Conservation (phyloP, 1,284 basidiomycete species). For the Melampsora larici-populina region DNA sequence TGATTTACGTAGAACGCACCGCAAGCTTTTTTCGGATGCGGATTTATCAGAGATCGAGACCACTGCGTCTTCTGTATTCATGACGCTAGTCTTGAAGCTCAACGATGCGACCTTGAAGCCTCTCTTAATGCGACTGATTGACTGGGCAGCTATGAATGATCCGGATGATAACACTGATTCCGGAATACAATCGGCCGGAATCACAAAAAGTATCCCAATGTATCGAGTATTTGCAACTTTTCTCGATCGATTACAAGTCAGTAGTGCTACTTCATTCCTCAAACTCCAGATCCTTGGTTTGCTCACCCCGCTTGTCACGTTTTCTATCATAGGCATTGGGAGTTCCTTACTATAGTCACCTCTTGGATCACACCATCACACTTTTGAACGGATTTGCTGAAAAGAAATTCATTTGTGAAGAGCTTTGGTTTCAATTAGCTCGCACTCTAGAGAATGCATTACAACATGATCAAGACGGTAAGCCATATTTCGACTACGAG, state of each 20-base stretch:
- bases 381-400: slow-evolving; percentile 45
- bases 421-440: slow-evolving; percentile 33
- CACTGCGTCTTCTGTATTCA: slow-evolving; percentile 66
- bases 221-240: slow-evolving; percentile 36
- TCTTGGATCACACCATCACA: slow-evolving; percentile 50
- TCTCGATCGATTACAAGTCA: slow-evolving; percentile 33
- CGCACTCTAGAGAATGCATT: slow-evolving; percentile 26
- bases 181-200: slow-evolving; percentile 47
- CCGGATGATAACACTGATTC: slow-evolving; percentile 60
- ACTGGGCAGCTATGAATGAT: slow-evolving; percentile 79
- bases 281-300: too few relatives aligned
- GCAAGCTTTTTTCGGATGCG: neutral
- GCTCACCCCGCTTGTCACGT: too few relatives aligned
- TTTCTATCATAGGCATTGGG: slow-evolving; percentile 28
- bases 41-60: slow-evolving; percentile 55
- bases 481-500: neutral
- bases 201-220: slow-evolving; percentile 11
- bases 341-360: slow-evolving; percentile 49
- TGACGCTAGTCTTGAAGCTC: slow-evolving; percentile 84
- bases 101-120: slow-evolving; percentile 91
- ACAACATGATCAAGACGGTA: slow-evolving; percentile 38
- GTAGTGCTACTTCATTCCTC: neutral
- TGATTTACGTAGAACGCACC: slow-evolving; percentile 59
- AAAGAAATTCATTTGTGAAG: slow-evolving; percentile 16
- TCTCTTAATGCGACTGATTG: slow-evolving; percentile 82